These are phyloP conservation scores for Beauveria sp. DNA, from an alignment of 2,329 filamentous ascomycete genomes.

Conservation along the genomic window DNA sequence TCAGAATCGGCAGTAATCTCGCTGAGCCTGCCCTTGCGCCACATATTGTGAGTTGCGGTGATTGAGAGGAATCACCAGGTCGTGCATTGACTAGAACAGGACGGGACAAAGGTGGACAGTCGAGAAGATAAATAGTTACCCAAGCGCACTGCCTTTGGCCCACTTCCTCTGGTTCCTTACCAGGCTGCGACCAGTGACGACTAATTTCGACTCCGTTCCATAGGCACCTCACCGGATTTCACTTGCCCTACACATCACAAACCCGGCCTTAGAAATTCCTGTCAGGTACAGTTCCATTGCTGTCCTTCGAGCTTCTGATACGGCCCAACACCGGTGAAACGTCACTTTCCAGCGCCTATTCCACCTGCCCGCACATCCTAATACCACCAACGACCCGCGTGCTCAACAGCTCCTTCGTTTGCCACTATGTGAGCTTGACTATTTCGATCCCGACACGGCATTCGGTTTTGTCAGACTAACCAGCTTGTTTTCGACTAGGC, in stretches of 20 bases:
- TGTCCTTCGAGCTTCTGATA: neutral
- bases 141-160: conserved; percentile 1
- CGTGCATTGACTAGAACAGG: conserved; percentile 1
- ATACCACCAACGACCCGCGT: neutral
- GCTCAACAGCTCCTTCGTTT: neutral
- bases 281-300: neutral
- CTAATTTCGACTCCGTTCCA: conserved; percentile 12
- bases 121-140: conserved; percentile 1
- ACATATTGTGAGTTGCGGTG: neutral
- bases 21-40: neutral
- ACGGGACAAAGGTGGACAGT: neutral
- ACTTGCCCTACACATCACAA: conserved; percentile 1
- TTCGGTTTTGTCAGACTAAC: neutral
- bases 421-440: conserved; percentile 10
- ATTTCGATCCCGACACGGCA: neutral
- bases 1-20: neutral
- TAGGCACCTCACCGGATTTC: neutral
- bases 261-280: neutral
- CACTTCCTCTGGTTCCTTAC: conserved; percentile 2
- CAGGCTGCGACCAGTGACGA: conserved; percentile 10
- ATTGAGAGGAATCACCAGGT: neutral
- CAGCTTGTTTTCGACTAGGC: conserved; percentile 47
- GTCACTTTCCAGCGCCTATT: neutral
- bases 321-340: neutral
- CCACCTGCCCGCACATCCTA: neutral